These are phyloP conservation scores for Echinosophora koreensis DNA, from an alignment of 306 rosid species.

Conservation along the genomic window DNA sequence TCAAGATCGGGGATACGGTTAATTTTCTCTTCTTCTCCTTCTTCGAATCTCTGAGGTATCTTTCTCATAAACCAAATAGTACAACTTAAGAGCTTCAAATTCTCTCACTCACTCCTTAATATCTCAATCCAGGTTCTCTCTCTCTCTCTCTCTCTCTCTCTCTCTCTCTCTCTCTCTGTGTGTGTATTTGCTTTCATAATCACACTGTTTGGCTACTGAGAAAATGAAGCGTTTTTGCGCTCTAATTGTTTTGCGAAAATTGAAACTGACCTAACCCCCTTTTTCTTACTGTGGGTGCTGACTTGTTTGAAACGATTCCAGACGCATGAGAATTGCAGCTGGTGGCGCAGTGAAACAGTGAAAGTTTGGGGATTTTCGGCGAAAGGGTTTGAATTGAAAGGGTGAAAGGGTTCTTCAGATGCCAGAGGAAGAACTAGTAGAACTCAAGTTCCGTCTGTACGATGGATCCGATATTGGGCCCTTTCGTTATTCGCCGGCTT, in stretches of 20 bases:
- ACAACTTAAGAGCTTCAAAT: slow-evolving; percentile 5
- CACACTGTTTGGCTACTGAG: slow-evolving; percentile 25
- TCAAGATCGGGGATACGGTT: slow-evolving; percentile 17
- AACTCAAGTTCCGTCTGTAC: slow-evolving; percentile 88
- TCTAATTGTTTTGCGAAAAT: slow-evolving; percentile 10
- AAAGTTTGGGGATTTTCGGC: background rate
- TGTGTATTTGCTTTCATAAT: background rate
- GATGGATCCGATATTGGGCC: slow-evolving; percentile 97
- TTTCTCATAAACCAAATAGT: slow-evolving; percentile 22
- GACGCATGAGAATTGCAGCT: slow-evolving; percentile 7
- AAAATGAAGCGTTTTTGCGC: slow-evolving; percentile 20
- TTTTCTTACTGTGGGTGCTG: background rate
- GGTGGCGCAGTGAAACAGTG: background rate
- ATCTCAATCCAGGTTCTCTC: background rate
- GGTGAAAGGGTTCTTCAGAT: slow-evolving; percentile 49
- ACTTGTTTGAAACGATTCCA: slow-evolving; percentile 11
- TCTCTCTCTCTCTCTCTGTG: background rate
- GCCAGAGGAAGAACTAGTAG: slow-evolving; percentile 89
- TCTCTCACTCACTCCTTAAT: background rate
- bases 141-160: background rate
- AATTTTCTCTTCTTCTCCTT: slow-evolving; percentile 2
- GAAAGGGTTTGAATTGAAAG: background rate
- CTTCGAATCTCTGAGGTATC: slow-evolving; percentile 30
- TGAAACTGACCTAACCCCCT: background rate
- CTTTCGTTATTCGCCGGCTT: slow-evolving; percentile 75